Conservation (phyloP, 441 rosid genomes). For the Erodium texanum region DNA sequence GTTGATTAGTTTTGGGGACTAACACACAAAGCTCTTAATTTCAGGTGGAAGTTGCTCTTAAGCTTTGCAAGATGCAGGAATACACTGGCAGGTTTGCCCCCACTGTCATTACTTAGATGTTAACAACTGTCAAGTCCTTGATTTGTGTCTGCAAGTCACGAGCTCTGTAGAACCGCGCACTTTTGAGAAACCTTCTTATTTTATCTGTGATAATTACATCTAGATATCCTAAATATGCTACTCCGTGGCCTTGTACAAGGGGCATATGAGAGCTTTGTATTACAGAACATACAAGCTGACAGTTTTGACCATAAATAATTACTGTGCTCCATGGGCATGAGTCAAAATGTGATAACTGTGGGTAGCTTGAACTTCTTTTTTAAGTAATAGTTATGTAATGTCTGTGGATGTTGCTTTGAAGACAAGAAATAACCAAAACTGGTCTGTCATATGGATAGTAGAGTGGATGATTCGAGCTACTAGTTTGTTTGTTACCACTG, state of each 20-base stretch:
- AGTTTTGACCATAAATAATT: background rate
- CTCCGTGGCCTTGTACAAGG: background rate
- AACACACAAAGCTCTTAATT: constrained; percentile 9
- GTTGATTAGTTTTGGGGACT: background rate
- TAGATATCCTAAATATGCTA: background rate
- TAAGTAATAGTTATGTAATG: no score
- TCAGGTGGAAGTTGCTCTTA: constrained; percentile 86
- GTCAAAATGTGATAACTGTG: no score
- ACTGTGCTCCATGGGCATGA: no score
- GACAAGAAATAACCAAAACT: no score
- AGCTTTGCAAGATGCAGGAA: constrained; percentile 81
- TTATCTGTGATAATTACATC: background rate
- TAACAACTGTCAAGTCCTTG: background rate
- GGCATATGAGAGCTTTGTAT: background rate
- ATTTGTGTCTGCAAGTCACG: no score
- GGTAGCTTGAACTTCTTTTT: no score
- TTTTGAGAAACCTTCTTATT: background rate
- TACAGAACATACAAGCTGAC: background rate
- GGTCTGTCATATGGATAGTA: no score
- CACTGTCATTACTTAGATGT: constrained; percentile 66
- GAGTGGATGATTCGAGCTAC: no score
- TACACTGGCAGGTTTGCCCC: constrained; percentile 93
- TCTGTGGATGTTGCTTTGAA: no score
- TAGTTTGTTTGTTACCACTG: no score
- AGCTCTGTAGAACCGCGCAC: no score